These are phyloP conservation scores for Fusarium floridanum DNA, from an alignment of 2,329 filamentous ascomycete species.

Conservation along the genomic window DNA sequence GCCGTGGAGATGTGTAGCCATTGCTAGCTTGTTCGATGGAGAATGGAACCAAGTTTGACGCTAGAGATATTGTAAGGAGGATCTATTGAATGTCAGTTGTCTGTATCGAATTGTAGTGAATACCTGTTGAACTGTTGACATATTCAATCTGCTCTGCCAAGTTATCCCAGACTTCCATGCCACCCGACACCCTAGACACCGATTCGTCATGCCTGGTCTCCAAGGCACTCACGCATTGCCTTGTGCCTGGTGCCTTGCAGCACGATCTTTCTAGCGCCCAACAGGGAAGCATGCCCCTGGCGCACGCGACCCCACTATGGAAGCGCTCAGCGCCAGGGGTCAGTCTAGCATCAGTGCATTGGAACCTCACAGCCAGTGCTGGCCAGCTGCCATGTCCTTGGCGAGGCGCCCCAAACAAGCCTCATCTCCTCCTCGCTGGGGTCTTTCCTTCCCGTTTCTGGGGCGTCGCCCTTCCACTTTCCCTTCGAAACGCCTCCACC, in stretches of 20 bases:
- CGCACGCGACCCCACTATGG: not conserved
- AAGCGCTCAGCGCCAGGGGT: constrained; percentile 38
- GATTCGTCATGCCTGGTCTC: constrained; percentile 16
- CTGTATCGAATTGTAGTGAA: not conserved
- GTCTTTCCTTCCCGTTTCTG: constrained; percentile 13
- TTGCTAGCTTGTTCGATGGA: constrained; percentile 4
- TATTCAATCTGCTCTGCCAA: not conserved
- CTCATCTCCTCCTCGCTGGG: constrained; percentile 40
- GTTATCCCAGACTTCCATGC: constrained; percentile 19
- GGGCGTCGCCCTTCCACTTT: constrained; percentile 28
- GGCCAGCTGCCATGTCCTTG: constrained; percentile 26
- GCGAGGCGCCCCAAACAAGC: constrained; percentile 44
- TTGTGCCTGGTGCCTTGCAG: constrained; percentile 42
- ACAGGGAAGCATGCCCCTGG: constrained; percentile 15
- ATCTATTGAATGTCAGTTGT: not conserved
- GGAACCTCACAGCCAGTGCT: constrained; percentile 24
- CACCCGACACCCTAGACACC: constrained; percentile 5
- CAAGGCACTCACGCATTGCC: constrained; percentile 28
- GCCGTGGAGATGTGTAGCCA: not conserved
- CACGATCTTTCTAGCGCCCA: constrained; percentile 33
- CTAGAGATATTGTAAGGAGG: not conserved
- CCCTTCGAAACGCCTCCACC: constrained; percentile 21
- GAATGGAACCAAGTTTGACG: not conserved
- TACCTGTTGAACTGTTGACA: no score
- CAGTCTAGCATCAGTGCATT: constrained; percentile 23